A percentile compares a stretch with the other conserved stretches of the same genome.
phyloP scores from a whole-genome alignment of 2,329 filamentous ascomycete genomes.

The Claviceps sp. region DNA sequence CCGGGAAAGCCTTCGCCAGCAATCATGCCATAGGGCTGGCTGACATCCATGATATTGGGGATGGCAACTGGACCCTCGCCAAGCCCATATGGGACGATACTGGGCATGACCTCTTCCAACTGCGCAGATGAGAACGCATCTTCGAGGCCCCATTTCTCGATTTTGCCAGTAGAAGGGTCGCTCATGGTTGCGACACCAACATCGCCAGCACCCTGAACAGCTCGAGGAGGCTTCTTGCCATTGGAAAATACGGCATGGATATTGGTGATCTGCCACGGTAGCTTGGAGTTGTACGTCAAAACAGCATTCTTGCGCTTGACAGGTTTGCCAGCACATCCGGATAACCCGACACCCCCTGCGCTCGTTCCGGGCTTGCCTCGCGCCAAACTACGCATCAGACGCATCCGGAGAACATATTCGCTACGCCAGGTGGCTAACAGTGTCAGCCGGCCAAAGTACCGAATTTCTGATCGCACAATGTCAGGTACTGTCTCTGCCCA shows the following conservation, averaged over 20 bases:
- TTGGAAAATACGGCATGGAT: slow-evolving; percentile 64
- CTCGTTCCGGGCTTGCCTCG: slow-evolving; percentile 64
- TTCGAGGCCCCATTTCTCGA: slow-evolving; percentile 69
- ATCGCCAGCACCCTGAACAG: slow-evolving; percentile 74
- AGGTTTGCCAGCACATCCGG: slow-evolving; percentile 33
- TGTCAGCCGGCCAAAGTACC: slow-evolving; percentile 72
- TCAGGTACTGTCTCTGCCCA: slow-evolving; percentile 36
- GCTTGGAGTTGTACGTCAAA: slow-evolving; percentile 73
- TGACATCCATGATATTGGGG: slow-evolving; percentile 84
- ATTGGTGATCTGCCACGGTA: slow-evolving; percentile 66
- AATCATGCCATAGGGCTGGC: slow-evolving; percentile 69
- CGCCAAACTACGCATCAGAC: slow-evolving; percentile 65
- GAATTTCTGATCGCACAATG: slow-evolving; percentile 54
- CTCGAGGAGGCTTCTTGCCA: slow-evolving; percentile 60
- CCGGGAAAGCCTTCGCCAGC: slow-evolving; percentile 79
- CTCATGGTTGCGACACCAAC: slow-evolving; percentile 67
- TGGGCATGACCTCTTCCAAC: slow-evolving; percentile 63
- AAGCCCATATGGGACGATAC: slow-evolving; percentile 61
- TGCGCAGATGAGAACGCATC: slow-evolving; percentile 65
- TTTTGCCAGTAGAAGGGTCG: slow-evolving; percentile 62
- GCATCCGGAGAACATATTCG: slow-evolving; percentile 82
- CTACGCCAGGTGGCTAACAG: slow-evolving; percentile 85
- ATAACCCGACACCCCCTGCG: slow-evolving; percentile 35
- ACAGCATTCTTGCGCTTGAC: slow-evolving; percentile 59
- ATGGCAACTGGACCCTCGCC: slow-evolving; percentile 65